A percentile compares a stretch with the other conserved stretches of the same genome.
Conservation (phyloP, 116 monocot species). For the Dioscorea cayenensis region DNA sequence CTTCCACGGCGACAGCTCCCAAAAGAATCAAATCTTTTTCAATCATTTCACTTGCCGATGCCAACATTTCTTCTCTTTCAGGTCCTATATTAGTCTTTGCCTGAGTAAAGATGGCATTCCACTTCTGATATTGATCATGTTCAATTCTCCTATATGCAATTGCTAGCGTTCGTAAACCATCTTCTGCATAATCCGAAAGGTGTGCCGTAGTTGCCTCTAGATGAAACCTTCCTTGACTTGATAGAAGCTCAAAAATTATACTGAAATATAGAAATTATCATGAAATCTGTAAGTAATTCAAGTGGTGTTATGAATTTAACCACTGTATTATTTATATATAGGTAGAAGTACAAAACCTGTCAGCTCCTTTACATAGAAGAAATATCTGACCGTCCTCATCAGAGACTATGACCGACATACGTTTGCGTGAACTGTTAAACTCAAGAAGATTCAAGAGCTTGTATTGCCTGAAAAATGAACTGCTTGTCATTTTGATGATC, state of each 20-base stretch:
- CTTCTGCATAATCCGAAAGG: constrained; percentile 20
- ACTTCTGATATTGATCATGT: constrained; percentile 3
- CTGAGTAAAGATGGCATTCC: constrained; percentile 11
- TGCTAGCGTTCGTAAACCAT: constrained; percentile 20
- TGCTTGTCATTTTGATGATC: not conserved
- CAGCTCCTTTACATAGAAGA: constrained; percentile 28
- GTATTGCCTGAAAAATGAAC: constrained; percentile 15
- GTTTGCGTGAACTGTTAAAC: constrained; percentile 19
- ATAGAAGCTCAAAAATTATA: constrained; percentile 16
- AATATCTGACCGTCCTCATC: constrained; percentile 19
- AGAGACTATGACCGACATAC: constrained; percentile 22
- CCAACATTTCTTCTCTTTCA: constrained; percentile 14
- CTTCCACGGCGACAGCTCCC: constrained; percentile 20
- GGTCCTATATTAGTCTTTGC: constrained; percentile 22
- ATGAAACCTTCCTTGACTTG: constrained; percentile 7
- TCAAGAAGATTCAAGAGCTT: constrained; percentile 20
- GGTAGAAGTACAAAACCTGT: constrained; percentile 8
- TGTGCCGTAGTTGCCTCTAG: constrained; percentile 10
- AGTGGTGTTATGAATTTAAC: not conserved
- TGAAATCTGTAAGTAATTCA: not conserved
- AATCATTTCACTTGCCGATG: constrained; percentile 17
- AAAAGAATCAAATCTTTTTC: constrained; percentile 27
- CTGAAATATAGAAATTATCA: constrained; percentile 6
- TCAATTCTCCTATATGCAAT: constrained; percentile 18
- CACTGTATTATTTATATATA: not conserved